Base-by-base conservation (phyloP, 768 basidiomycete genomes). In the Russula virescens region DNA sequence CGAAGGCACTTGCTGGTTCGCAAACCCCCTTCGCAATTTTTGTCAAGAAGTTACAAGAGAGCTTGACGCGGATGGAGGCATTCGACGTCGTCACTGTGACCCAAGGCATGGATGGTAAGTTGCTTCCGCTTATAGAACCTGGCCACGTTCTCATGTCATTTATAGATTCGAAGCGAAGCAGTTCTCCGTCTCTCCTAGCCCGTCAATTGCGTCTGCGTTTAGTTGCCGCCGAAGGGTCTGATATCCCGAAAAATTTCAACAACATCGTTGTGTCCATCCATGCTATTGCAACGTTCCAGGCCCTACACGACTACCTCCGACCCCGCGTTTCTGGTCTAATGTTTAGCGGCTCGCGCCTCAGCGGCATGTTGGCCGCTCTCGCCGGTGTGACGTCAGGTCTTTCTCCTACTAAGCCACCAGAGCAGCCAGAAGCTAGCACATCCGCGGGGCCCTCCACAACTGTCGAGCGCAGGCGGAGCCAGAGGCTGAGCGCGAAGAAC, bases 191-290 rank as follows among this genome's bases (percentile, higher is more conserved):
- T 1, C 78, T 96, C 64, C 82, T 98, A n/a, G 94, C 92, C 8
- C 86, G 95, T 26, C 94, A 96, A 68, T 77, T 99, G 49, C 88
- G 94, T 11, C 83, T 98, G 14, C 87, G 92, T 23, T 77, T 99
- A 18, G 81, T 91, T n/a, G 93, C 94, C 1, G 87, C 87, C 11
- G 93, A 97, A 56, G 91, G 90, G 38, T 84, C 89, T 0, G 94
- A 94, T 67, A 83, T 96, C 23, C 96, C 97, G 19, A 85, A 88
- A 58, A 88, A 83, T 70, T 77, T 91, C 38, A 89, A 89, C 69
- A 94, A 92, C 68, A 91, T 98, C 70, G 91, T 94, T 43, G 91
- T 98, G 23, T 98, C 95, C 8, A 98, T 98, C 64, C 96, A 98
- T 71, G 96, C 95, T 7, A 97, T 98, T 65, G 96, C 97, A 1